A percentile compares a stretch with the other conserved stretches of the same genome.
These are phyloP conservation scores for Fusarium sp. DNA, from an alignment of 2,329 filamentous ascomycete species.

Conservation along the genomic window DNA sequence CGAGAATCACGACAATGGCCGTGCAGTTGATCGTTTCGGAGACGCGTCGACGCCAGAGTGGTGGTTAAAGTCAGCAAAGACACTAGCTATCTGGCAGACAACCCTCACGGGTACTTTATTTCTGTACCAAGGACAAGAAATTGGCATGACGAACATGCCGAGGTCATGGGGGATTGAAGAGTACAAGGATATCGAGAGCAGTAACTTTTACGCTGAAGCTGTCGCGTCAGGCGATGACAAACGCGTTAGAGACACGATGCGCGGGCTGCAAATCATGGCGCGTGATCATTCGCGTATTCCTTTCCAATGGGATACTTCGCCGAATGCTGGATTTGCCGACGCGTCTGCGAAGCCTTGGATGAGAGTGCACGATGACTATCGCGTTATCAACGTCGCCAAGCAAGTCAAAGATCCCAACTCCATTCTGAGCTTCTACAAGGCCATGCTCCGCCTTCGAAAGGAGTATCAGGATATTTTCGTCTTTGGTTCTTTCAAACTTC, in stretches of 20 bases:
- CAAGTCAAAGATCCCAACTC: conserved; percentile 58
- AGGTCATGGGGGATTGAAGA: conserved; percentile 59
- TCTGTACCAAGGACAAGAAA: conserved; percentile 69
- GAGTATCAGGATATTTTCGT: conserved; percentile 67
- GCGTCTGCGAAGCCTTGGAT: conserved; percentile 68
- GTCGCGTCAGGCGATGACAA: conserved; percentile 48
- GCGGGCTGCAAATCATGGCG: conserved; percentile 65
- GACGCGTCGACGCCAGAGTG: conserved; percentile 54
- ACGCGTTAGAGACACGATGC: conserved; percentile 56
- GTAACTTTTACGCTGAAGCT: conserved; percentile 61
- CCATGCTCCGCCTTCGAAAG: conserved; percentile 61
- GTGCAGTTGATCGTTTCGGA: conserved; percentile 65
- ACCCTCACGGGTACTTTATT: conserved; percentile 64
- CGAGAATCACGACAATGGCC: conserved; percentile 72
- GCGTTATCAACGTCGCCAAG: conserved; percentile 62
- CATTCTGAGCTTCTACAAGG: conserved; percentile 69
- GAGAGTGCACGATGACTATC: conserved; percentile 69
- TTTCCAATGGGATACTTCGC: conserved; percentile 69
- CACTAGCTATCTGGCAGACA: conserved; percentile 60
- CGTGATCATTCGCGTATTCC: conserved; percentile 72
- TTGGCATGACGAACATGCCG: conserved; percentile 68
- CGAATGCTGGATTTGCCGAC: conserved; percentile 69
- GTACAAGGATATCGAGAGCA: conserved; percentile 63
- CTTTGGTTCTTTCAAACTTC: conserved; percentile 66
- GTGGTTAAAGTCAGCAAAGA: conserved; percentile 59